phyloP scores from a whole-genome alignment of 345 rosid genomes.

The Raphanus sativus region DNA sequence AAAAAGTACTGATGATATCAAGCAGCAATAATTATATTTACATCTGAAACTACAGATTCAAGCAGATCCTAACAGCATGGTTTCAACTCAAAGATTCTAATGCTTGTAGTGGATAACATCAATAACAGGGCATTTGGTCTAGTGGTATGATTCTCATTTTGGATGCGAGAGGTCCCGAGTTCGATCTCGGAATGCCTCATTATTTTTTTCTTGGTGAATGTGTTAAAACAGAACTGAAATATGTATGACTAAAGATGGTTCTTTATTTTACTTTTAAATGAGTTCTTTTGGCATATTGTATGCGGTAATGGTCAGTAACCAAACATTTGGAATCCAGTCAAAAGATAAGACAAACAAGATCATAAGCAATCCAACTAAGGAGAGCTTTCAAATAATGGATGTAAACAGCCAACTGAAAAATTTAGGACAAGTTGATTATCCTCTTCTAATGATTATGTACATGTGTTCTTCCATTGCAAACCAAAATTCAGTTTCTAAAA shows the following conservation, averaged over 20 bases:
- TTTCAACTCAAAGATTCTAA: background rate
- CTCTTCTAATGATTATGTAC: background rate
- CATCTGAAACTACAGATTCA: background rate
- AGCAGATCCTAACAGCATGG: background rate
- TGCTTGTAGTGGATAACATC: background rate
- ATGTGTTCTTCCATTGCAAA: background rate
- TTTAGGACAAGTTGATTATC: background rate
- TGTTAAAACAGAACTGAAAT: background rate
- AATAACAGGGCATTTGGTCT: conserved; percentile 59
- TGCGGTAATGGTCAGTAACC: no score
- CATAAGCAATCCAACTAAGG: background rate
- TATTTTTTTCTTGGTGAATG: background rate
- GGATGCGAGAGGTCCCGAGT: conserved; percentile 85
- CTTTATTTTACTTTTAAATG: background rate
- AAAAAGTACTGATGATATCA: background rate
- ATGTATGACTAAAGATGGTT: background rate
- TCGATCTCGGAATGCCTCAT: conserved; percentile 38
- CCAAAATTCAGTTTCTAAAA: background rate
- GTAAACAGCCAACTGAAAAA: background rate
- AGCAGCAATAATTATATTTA: background rate
- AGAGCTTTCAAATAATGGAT: background rate
- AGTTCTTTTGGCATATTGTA: background rate
- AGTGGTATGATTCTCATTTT: conserved; percentile 85
- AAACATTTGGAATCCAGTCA: background rate
- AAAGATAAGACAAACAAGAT: background rate